phyloP scores from a whole-genome alignment of 495 filamentous ascomycete genomes.

The Lophiostoma macrostomum region DNA sequence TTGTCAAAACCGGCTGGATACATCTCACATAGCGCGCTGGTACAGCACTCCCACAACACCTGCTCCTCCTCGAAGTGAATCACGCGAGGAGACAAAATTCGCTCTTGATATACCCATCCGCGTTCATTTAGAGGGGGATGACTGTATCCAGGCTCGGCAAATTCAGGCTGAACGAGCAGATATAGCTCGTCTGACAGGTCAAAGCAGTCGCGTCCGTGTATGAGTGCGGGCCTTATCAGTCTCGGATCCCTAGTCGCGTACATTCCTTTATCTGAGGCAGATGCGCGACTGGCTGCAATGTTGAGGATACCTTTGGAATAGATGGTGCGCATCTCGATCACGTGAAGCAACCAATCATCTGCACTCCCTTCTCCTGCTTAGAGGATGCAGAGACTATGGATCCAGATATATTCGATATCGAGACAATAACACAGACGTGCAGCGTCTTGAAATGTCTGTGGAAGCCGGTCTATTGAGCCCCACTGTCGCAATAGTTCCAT shows the following conservation, averaged over 20 bases:
- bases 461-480: not conserved
- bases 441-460: slow-evolving; percentile 6
- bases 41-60: too few species aligned
- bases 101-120: slow-evolving; percentile 4
- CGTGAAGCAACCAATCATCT: not conserved
- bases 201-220: too few species aligned
- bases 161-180: too few species aligned
- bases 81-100: too few species aligned
- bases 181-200: too few species aligned
- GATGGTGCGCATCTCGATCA: slow-evolving; percentile 1
- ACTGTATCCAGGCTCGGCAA: too few species aligned
- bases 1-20: too few species aligned
- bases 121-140: not conserved
- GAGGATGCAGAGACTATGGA: slow-evolving; percentile 11
- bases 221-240: too few species aligned
- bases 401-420: slow-evolving; percentile 3
- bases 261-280: not conserved
- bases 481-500: not conserved
- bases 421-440: not conserved
- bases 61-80: too few species aligned
- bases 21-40: too few species aligned
- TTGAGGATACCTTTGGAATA: not conserved
- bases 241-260: too few species aligned
- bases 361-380: not conserved
- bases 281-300: not conserved